phyloP scores from a whole-genome alignment of 2,329 filamentous ascomycete species.

The Dactylellina parvicollis region DNA sequence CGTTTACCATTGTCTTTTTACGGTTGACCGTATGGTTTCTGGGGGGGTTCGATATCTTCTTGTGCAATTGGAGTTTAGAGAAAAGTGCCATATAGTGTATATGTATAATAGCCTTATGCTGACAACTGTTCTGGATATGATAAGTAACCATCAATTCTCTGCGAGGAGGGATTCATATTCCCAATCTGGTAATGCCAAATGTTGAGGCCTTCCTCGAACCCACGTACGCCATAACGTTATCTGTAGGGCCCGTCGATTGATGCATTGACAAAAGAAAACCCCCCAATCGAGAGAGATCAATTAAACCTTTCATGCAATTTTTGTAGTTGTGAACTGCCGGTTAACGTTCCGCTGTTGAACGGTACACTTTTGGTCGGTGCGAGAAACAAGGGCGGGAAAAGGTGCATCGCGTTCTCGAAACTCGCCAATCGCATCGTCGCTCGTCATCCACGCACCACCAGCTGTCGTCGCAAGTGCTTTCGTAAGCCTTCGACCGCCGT shows the following conservation, averaged over 20 bases:
- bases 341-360: not conserved
- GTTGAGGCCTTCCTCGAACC: not conserved
- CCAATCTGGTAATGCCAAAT: not conserved
- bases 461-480: constrained; percentile 49
- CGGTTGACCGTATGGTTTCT: constrained; percentile 23
- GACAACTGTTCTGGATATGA: constrained; percentile 18
- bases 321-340: no score
- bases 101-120: constrained; percentile 49
- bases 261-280: not conserved
- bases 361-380: not conserved
- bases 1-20: not conserved
- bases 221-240: constrained; percentile 21
- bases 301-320: no score
- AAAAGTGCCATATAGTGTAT: constrained; percentile 46
- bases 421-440: constrained; percentile 44
- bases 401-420: not conserved
- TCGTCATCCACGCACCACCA: constrained; percentile 30
- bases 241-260: constrained; percentile 1
- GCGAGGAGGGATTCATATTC: not conserved
- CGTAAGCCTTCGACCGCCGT: constrained; percentile 30
- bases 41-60: constrained; percentile 17
- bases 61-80: constrained; percentile 43
- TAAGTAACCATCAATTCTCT: not conserved
- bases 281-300: no score
- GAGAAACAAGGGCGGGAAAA: not conserved